phyloP scores from a whole-genome alignment of 106 monocot genomes.

The Dendrobium huoshanense region DNA sequence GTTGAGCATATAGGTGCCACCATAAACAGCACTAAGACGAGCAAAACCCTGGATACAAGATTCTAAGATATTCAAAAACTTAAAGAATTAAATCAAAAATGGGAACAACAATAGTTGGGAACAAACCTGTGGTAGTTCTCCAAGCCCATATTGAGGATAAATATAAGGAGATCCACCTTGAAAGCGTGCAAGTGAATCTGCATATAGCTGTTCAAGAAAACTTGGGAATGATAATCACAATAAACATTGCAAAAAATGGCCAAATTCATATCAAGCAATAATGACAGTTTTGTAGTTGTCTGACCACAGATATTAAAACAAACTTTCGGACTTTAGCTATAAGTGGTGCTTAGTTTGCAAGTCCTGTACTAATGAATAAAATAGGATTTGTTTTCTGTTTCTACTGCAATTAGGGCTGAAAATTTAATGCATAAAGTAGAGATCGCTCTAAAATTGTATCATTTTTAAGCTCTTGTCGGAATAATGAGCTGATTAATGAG shows the following conservation, averaged over 20 bases:
- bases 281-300: not conserved
- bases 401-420: not conserved
- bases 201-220: conserved; percentile 57
- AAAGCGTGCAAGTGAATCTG: conserved; percentile 75
- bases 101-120: not conserved
- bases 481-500: no score
- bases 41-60: conserved; percentile 55
- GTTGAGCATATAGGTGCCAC: conserved; percentile 91
- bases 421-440: no score
- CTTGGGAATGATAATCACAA: not conserved
- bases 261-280: not conserved
- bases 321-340: not conserved
- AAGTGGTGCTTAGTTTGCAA: no score
- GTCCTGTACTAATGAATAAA: not conserved
- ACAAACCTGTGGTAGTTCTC: conserved; percentile 84
- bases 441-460: no score
- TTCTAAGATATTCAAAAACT: not conserved
- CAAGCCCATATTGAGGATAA: conserved; percentile 76
- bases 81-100: not conserved
- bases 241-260: not conserved
- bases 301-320: not conserved
- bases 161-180: conserved; percentile 87
- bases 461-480: no score
- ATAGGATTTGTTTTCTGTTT: not conserved
- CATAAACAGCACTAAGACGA: conserved; percentile 87